Percentiles rank a stretch among this genome's conserved stretches.
phyloP scores from a whole-genome alignment of 2,329 filamentous ascomycete genomes.

The Botrytis medusae region DNA sequence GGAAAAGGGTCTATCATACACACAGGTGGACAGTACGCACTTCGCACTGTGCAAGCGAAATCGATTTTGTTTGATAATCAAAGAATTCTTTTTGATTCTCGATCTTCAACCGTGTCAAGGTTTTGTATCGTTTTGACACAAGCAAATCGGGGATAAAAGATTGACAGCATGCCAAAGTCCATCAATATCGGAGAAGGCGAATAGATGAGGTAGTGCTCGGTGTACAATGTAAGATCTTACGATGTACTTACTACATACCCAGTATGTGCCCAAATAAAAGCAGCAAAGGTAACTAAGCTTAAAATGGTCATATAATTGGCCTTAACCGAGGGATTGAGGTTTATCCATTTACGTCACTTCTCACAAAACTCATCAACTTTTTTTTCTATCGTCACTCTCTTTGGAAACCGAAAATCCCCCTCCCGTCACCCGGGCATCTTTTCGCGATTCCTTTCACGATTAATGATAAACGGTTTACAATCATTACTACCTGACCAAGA shows the following conservation, averaged over 20 bases:
- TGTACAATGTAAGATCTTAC: background rate
- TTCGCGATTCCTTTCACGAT: background rate
- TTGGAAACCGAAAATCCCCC: background rate
- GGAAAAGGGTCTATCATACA: background rate
- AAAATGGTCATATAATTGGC: background rate
- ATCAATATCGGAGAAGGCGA: background rate
- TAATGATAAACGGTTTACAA: background rate
- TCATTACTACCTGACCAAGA: background rate
- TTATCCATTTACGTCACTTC: conserved; percentile 5
- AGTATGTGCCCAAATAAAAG: background rate
- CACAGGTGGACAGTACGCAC: background rate
- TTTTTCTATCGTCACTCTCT: background rate
- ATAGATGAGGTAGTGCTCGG: background rate
- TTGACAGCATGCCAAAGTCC: background rate
- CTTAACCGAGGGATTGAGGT: conserved; percentile 7
- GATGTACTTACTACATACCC: background rate
- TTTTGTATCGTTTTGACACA: background rate
- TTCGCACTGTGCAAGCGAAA: background rate
- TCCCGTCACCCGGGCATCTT: conserved; percentile 1
- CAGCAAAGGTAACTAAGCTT: background rate
- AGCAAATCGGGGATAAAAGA: background rate
- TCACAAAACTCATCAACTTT: background rate
- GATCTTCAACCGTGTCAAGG: background rate
- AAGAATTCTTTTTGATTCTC: background rate
- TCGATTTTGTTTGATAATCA: background rate